Percentiles rank a stretch among this genome's conserved stretches.
phyloP scores from a whole-genome alignment of 2,329 filamentous ascomycete genomes.

The Aspergillus pseudotamarii region DNA sequence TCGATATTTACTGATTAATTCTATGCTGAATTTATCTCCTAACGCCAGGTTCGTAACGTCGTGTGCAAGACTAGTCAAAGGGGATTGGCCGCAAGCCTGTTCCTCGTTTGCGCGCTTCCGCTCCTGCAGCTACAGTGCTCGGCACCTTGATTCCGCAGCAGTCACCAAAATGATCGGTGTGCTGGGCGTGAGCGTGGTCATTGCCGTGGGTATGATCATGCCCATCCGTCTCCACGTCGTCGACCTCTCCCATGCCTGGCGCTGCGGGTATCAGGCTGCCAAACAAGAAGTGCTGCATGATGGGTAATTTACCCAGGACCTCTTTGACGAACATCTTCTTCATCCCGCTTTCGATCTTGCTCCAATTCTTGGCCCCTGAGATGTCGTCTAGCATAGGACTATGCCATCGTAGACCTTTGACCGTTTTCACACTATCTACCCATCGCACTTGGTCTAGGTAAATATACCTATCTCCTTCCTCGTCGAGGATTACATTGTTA shows the following conservation, averaged over 20 bases:
- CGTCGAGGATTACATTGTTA: constrained; percentile 82
- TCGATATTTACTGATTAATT: not conserved
- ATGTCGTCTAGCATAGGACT: constrained; percentile 99
- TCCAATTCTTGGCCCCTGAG: constrained; percentile 83
- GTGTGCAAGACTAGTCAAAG: constrained; percentile 42
- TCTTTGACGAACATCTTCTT: constrained; percentile 94
- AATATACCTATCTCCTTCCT: constrained; percentile 79
- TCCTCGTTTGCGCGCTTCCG: constrained; percentile 79
- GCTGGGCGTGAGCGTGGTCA: constrained; percentile 67
- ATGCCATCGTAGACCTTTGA: constrained; percentile 93
- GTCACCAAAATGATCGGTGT: constrained; percentile 74
- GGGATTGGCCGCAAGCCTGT: constrained; percentile 64
- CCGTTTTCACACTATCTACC: constrained; percentile 95
- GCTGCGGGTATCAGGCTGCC: constrained; percentile 79
- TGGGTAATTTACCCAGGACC: constrained; percentile 87
- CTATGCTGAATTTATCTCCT: constrained; percentile 1
- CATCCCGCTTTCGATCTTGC: constrained; percentile 93
- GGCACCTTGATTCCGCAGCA: constrained; percentile 98
- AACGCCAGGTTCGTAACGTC: constrained; percentile 6
- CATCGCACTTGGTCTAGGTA: constrained; percentile 93
- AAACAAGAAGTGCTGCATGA: constrained; percentile 99
- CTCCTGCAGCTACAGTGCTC: constrained; percentile 85
- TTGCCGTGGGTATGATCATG: constrained; percentile 65
- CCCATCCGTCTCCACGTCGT: constrained; percentile 56
- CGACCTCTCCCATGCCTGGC: constrained; percentile 69